Evolutionary conservation across 345 rosid genomes (phyloP), one percentile per base, ranked within the genome.

Genomic region (Aquilaria yunnanensis): DNA sequence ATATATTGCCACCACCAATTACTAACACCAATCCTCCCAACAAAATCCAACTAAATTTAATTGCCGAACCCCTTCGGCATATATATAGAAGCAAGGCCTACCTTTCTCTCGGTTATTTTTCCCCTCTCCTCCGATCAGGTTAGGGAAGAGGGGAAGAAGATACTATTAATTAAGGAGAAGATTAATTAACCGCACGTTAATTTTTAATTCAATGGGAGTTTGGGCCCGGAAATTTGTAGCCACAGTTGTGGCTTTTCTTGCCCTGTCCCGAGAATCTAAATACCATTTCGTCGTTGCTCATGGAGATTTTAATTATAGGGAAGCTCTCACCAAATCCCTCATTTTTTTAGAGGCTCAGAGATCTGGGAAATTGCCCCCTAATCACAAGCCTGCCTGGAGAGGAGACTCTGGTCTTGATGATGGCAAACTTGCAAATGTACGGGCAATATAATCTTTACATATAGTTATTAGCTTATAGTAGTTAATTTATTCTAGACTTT

Each of bases 261-360:
- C 65, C 13, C 46, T 83, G 23, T 69, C 76, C 32, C 71, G 58
- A 52, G 79, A 73, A 7, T 37, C 8, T 37, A 23, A 23, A 23
- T 23, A 23, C 1, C 46, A 69, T 52, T 32, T 74, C 10, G 32
- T 66, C 2, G 12, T 57, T 0, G 86, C 75, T 11, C 47, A 54
- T 6, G 79, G 70, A 6, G 37, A 84, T 51, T 84, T 79, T 51
- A 81, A 68, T 51, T 84, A 81, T 51, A 81, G 66, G 63, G 84
- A 79, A 1, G 86, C 89, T 32, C 81, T 84, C 5, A 47, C 74
- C 5, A 84, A 81, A 70, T 81, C 83, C 46, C 29, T 81, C 41
- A 72, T 84, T 54, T 84, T 84, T 76, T 65, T 84, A 0, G 89
- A 84, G 73, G 86, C 86, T 3, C 89, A 84, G 51, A 74, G 89